Evolutionary conservation across 345 rosid genomes (phyloP), one percentile per base, ranked within the genome.

Genomic region (Arabidopsis suecica): DNA sequence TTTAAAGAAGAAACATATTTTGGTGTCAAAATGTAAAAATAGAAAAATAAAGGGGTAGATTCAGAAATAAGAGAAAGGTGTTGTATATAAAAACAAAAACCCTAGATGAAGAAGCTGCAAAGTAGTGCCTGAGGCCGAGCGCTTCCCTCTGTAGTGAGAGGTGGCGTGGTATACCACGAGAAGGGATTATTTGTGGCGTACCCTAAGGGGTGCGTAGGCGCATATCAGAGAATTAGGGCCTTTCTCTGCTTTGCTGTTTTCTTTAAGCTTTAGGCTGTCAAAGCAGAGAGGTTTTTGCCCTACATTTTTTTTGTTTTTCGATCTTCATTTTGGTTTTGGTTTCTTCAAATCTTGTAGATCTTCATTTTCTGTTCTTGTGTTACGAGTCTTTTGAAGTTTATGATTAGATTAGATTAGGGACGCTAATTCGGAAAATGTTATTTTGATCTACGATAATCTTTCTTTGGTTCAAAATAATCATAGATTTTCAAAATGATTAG

Each of bases 111-210:
- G 14, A 50, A 13, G 2, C 18, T 42, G 4, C 32, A 38, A 12
- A 20, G 9, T 3, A 75, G 78, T 73, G 81, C 81, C 78, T 66
- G 68, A 72, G 81, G 81, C 81, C 78, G 81, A 72, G 81, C 81
- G 81, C 74, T 67, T 78, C 73, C 81, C 78, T 78, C 81, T 30
- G 34, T 23, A 78, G 81, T 73, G 56, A 78, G 81, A 33, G 78
- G 81, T 72, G 81, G 78, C 81, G 81, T 78, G 81, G 81, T 78
- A 72, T 78, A 50, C 81, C 81, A 78, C 81, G 81, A 73, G 81
- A 61, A 61, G 67, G 67, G 67, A 61, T 61, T 13, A 40, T 25
- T 41, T 72, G 78, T 72, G 81, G 81, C 81, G 81, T 22, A 61
- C 74, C 59, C 12, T 51, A 5, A 44, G 3, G 58, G 75, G 71